Base-by-base conservation (phyloP, 2,329 filamentous ascomycete genomes). In the Fusarium sp. region DNA sequence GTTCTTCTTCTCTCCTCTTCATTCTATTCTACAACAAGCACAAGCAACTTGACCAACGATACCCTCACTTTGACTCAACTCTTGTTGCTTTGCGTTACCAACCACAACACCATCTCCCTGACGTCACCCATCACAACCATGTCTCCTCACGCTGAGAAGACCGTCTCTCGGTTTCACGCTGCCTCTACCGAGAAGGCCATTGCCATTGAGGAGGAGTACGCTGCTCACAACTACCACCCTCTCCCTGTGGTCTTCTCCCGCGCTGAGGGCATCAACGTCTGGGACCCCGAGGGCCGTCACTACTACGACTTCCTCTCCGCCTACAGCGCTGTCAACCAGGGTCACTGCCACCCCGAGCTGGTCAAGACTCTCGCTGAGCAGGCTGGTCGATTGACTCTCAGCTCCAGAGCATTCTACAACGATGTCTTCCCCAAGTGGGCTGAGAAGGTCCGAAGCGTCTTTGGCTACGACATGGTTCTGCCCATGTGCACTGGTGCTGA, bases 161-260 rank as follows among this genome's bases (percentile, higher is more conserved):
- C 62, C 59, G 65, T 69, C 67, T 81, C 83, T 49, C 83, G 83
- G 71, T 89, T 86, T 84, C 96, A 98, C 83, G 87, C 93, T 57
- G 80, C 92, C 21, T 94, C 95, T 26, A 94, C 94, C 42, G 84
- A 90, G 60, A 85, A 87, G 74, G 95, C 96, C 74, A 97, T 98
- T 79, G 83, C 89, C 54, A 84, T 90, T 54, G 96, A 99, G 84
- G 86, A 93, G 76, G 85, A 92, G 78, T 95, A 89, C 80, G 96
- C 96, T 49, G 96, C 96, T 48, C 96, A 99, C 88, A 99, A 99
- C 86, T 99, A 99, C 86, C 94, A 98, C 82, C 96, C 96, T 18
- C 88, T 99, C 4, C 96, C 96, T 39, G 91, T 99, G 63, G 96
- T 97, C 77, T 98, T 98, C 81, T 87, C 95, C 58, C 89, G 90